phyloP scores from a whole-genome alignment of 179 eudicot species.

The Silene vulgaris region DNA sequence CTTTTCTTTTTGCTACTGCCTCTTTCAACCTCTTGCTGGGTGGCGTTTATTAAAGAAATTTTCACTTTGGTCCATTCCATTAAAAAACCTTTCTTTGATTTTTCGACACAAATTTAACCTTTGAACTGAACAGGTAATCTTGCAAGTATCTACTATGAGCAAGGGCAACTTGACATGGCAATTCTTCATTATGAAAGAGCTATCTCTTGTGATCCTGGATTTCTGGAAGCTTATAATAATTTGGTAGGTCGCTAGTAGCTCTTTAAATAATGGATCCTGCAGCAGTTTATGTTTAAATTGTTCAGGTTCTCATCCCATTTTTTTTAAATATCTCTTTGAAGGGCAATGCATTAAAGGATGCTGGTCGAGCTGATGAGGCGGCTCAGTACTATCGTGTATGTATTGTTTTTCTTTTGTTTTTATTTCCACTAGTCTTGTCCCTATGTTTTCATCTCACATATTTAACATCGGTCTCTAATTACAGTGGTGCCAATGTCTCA shows the following conservation, averaged over 20 bases:
- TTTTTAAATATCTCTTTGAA: conserved; percentile 21
- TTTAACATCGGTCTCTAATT: not conserved
- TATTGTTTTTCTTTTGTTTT: not conserved
- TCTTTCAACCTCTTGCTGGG: not conserved
- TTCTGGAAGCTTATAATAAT: conserved; percentile 91
- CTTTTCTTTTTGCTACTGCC: not conserved
- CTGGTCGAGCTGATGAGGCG: conserved; percentile 85
- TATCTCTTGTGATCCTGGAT: conserved; percentile 71
- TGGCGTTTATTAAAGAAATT: not conserved
- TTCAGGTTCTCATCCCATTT: conserved; percentile 9
- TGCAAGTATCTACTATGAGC: conserved; percentile 81
- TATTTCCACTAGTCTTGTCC: not conserved
- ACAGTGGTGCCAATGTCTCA: not conserved
- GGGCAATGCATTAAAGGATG: conserved; percentile 95
- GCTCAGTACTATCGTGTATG: conserved; percentile 75
- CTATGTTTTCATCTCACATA: not conserved
- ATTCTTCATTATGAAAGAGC: conserved; percentile 79
- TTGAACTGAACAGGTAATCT: conserved; percentile 56
- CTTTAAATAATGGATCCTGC: not conserved
- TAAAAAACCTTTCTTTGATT: not conserved
- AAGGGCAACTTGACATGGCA: conserved; percentile 86
- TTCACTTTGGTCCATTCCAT: not conserved
- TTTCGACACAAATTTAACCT: not conserved
- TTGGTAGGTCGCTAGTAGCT: conserved; percentile 42
- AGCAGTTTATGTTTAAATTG: not conserved